phyloP scores from a whole-genome alignment of 768 basidiomycete genomes.

The Hygrophorus pudorinus region DNA sequence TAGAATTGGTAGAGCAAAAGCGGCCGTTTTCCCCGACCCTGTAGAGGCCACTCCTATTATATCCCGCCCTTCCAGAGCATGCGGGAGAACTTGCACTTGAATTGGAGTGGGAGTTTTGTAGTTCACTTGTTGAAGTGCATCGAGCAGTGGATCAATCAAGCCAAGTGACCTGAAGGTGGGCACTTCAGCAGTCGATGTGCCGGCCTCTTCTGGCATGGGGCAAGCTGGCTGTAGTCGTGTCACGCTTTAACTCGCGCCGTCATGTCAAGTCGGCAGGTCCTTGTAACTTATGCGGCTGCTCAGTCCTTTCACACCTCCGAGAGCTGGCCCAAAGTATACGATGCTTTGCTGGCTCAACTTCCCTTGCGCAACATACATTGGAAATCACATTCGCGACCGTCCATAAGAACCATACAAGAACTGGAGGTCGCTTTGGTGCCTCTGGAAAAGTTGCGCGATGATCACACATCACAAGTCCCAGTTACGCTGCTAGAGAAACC shows the following conservation, averaged over 20 bases:
- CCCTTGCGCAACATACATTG: constrained; percentile 91
- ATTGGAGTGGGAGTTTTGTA: constrained; percentile 89
- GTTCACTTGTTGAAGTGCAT: constrained; percentile 71
- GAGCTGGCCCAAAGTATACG: constrained; percentile 62
- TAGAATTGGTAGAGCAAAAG: constrained; percentile 91
- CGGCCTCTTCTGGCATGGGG: constrained; percentile 64
- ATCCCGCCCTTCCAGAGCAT: constrained; percentile 84
- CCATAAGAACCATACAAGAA: constrained; percentile 81
- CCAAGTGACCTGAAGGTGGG: constrained; percentile 76
- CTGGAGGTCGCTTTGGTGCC: constrained; percentile 68
- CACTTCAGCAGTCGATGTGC: constrained; percentile 24
- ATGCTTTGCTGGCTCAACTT: constrained; percentile 56
- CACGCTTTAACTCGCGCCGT: constrained; percentile 9
- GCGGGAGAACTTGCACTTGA: constrained; percentile 75
- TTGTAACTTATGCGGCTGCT: constrained; percentile 61
- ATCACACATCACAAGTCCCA: constrained; percentile 66
- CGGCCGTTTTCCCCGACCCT: constrained; percentile 96
- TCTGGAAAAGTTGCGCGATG: constrained; percentile 60
- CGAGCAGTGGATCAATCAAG: constrained; percentile 80
- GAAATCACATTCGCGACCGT: constrained; percentile 65
- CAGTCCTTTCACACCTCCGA: constrained; percentile 56
- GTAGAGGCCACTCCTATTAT: constrained; percentile 98
- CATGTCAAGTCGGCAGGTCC: constrained; percentile 34
- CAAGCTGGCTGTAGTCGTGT: constrained; percentile 8
- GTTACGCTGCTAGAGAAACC: constrained; percentile 78